Conservation (phyloP, 1,284 basidiomycete genomes). For the Leccinum pallidistipes region DNA sequence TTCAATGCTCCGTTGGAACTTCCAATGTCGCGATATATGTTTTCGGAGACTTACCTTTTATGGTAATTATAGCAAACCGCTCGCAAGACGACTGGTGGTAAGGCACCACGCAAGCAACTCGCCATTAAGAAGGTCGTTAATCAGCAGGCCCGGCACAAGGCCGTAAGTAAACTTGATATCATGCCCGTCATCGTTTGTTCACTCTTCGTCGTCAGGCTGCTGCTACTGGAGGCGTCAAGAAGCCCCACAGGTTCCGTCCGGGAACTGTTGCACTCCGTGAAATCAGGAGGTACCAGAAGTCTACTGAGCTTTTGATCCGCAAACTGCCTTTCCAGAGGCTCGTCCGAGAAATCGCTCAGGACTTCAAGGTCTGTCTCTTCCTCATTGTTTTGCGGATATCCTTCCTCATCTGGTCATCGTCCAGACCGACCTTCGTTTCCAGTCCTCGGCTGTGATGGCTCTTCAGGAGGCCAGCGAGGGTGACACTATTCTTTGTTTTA, state of each 20-base stretch:
- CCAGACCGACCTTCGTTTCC: slow-evolving; percentile 51
- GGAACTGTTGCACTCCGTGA: slow-evolving; percentile 83
- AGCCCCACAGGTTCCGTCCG: slow-evolving; percentile 66
- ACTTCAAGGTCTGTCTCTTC: slow-evolving; percentile 59
- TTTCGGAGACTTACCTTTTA: slow-evolving; percentile 34
- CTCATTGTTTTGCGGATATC: not conserved
- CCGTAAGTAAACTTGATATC: slow-evolving; percentile 7
- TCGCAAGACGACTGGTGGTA: slow-evolving; percentile 64
- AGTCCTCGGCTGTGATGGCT: slow-evolving; percentile 66
- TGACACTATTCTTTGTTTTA: slow-evolving; percentile 2
- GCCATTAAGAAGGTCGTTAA: slow-evolving; percentile 50
- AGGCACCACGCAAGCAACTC: slow-evolving; percentile 69
- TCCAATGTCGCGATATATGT: slow-evolving; percentile 25
- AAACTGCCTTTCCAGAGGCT: slow-evolving; percentile 81
- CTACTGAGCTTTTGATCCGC: slow-evolving; percentile 76
- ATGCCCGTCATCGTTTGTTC: not conserved
- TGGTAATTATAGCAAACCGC: slow-evolving; percentile 63
- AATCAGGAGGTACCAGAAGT: slow-evolving; percentile 84
- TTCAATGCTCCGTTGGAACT: slow-evolving; percentile 22
- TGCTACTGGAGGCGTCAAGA: slow-evolving; percentile 77
- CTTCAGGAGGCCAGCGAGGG: slow-evolving; percentile 71
- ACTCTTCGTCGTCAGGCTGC: slow-evolving; percentile 41
- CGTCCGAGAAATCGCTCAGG: slow-evolving; percentile 72
- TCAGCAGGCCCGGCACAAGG: slow-evolving; percentile 37
- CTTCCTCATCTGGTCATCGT: not conserved